Evolutionary conservation across 2,329 filamentous ascomycete species (phyloP), one percentile per base, ranked within the genome.

Genomic region (Colletotrichum filicis): DNA sequence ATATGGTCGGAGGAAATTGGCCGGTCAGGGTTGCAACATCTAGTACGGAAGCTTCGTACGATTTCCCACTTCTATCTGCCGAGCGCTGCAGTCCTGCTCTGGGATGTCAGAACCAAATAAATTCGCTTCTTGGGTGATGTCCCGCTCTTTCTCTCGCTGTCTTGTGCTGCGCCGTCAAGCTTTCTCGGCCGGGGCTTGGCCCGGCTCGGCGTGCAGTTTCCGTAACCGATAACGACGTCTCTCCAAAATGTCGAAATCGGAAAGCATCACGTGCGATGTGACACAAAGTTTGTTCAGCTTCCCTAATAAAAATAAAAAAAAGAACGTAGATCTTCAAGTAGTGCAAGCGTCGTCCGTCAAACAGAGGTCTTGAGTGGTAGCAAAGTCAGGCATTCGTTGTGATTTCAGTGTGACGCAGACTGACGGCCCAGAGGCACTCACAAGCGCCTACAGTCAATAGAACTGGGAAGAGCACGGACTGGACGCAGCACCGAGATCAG

Each of bases 111-210:
- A 11, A 19, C 37, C 37, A 32, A 59, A 11, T 16, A 28, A 24
- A 12, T 12, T 12, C 12, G 11, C 32, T 26, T 42, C 37, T 16
- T 4, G 52, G 26, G 12, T 22, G 26, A 22, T 42, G 37, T 12
- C 24, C 22, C 52, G 12, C 28, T 24, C 28, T 5, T 24, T n/a
- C 35, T 49, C 24, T 46, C 35, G 24, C 22, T 58, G 16, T 12
- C 63, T 9, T 42, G 19, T 49, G 57, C 64, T 42, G 64, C 37
- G 37, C 22, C 16, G 24, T 49, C 64, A 68, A 68, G 37, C 49
- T 71, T 71, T 57, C 49, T 71, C 59, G 53, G 69, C 24, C 58
- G 12, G 52, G 26, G 37, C 65, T 68, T 68, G 69, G 42, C 65
- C 53, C 59, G 58, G 52, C 65, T 64, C 58, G 69, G 69, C 69